A percentile compares a stretch with the other conserved stretches of the same genome.
Conservation (phyloP, 192 early-diverging fungal genomes). For the Linnemannia zychae region DNA sequence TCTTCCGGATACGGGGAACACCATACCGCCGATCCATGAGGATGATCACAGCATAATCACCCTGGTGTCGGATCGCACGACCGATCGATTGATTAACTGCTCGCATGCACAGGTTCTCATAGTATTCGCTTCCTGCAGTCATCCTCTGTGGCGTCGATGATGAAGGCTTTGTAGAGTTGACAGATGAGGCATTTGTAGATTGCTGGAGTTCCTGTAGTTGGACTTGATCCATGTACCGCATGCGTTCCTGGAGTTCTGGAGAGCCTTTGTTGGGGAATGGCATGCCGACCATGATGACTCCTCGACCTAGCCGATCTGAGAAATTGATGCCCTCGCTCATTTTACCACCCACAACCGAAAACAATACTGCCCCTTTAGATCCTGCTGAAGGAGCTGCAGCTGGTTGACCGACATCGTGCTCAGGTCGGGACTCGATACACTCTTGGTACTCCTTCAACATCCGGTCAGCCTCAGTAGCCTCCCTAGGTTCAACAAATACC, state of each 20-base stretch:
- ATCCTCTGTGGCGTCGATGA: conserved; percentile 18
- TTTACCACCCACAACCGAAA: conserved; percentile 91
- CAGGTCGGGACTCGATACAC: conserved; percentile 54
- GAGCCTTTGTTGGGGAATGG: conserved; percentile 88
- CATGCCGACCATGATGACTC: conserved; percentile 90
- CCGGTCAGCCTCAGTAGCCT: conserved; percentile 65
- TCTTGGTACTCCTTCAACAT: conserved; percentile 73
- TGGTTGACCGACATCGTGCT: conserved; percentile 14
- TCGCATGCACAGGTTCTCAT: conserved; percentile 93
- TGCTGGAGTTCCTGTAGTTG: conserved; percentile 25
- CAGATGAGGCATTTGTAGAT: background rate
- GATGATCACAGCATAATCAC: conserved; percentile 89
- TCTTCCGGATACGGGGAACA: conserved; percentile 63
- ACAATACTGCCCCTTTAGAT: conserved; percentile 77
- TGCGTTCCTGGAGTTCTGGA: conserved; percentile 81
- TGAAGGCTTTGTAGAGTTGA: background rate
- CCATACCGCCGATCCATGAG: conserved; percentile 83
- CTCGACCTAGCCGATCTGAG: conserved; percentile 86
- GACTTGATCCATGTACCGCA: conserved; percentile 71
- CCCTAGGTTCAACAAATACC: conserved; percentile 80
- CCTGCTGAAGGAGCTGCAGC: background rate
- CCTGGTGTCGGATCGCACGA: conserved; percentile 90
- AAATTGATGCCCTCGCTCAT: conserved; percentile 97
- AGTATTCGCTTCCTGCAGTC: conserved; percentile 75
- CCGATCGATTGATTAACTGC: conserved; percentile 89